Evolutionary conservation across 164 flowering plant species (phyloP).

Genomic region (Brasenia schreberi): DNA sequence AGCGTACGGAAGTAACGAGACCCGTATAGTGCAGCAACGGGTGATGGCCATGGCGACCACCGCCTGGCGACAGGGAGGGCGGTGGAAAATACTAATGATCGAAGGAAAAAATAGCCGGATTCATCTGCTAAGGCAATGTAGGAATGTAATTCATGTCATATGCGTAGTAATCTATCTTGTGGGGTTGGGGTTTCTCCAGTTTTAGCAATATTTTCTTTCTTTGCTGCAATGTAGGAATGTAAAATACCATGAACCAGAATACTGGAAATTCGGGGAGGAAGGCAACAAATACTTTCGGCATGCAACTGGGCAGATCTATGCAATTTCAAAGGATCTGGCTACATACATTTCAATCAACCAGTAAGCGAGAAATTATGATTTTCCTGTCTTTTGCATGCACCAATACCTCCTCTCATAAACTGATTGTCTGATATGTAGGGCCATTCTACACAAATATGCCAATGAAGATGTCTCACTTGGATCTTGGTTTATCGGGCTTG

Average conservation of each 20-base stretch:
- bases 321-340: constrained; percentile 79
- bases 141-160: no score
- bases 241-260: constrained; percentile 83
- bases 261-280: constrained; percentile 87
- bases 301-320: constrained; percentile 87
- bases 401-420: background rate
- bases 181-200: background rate
- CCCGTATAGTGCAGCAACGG: no score
- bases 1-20: no score
- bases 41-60: no score
- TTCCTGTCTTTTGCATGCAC: background rate
- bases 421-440: background rate
- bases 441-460: constrained; percentile 52
- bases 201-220: no score
- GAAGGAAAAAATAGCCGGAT: no score
- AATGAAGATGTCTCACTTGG: constrained; percentile 94
- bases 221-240: no score
- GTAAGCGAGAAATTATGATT: constrained; percentile 23
- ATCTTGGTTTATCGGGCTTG: constrained; percentile 87
- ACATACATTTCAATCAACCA: constrained; percentile 72
- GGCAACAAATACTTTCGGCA: constrained; percentile 89
- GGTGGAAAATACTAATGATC: no score
- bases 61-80: no score
- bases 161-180: background rate
- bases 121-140: no score